A percentile compares a stretch with the other conserved stretches of the same genome.
phyloP scores from a whole-genome alignment of 352 stramenopile genomes.

The Pythium phragmiticola region DNA sequence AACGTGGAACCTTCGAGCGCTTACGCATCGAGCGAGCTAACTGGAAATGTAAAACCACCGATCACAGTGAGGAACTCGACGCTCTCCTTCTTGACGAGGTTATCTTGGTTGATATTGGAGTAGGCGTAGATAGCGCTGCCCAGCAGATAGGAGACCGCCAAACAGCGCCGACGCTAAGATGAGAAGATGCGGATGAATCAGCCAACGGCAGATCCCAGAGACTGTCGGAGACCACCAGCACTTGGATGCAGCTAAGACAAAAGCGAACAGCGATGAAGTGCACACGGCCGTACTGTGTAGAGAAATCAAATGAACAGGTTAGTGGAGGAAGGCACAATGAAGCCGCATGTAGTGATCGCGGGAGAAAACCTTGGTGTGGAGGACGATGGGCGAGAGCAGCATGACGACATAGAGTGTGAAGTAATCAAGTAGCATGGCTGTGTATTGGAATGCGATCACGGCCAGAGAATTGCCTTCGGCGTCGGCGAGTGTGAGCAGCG shows the following conservation, averaged over 20 bases:
- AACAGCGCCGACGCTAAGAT: slow-evolving; percentile 53
- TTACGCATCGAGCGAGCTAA: slow-evolving; percentile 80
- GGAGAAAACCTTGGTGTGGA: slow-evolving; percentile 57
- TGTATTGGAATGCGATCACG: slow-evolving; percentile 95
- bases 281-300: slow-evolving; percentile 49
- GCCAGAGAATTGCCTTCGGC: slow-evolving; percentile 95
- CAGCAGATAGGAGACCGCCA: slow-evolving; percentile 90
- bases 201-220: slow-evolving; percentile 38
- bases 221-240: slow-evolving; percentile 88
- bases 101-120: slow-evolving; percentile 91
- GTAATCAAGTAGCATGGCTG: slow-evolving; percentile 95
- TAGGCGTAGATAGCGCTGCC: slow-evolving; percentile 91
- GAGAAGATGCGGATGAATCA: slow-evolving; percentile 27
- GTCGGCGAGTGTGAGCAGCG: slow-evolving; percentile 91
- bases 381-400: slow-evolving; percentile 89
- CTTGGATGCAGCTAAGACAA: slow-evolving; percentile 81
- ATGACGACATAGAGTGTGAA: slow-evolving; percentile 96
- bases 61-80: slow-evolving; percentile 95
- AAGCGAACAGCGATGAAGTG: slow-evolving; percentile 81
- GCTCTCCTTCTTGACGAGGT: slow-evolving; percentile 83
- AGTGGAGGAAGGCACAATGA: neutral
- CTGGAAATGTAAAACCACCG: slow-evolving; percentile 88
- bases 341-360: too few species aligned
- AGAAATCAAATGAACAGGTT: neutral
- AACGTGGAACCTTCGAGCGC: slow-evolving; percentile 77